phyloP scores from a whole-genome alignment of 2,329 filamentous ascomycete species.

The Neonectria magnoliae region DNA sequence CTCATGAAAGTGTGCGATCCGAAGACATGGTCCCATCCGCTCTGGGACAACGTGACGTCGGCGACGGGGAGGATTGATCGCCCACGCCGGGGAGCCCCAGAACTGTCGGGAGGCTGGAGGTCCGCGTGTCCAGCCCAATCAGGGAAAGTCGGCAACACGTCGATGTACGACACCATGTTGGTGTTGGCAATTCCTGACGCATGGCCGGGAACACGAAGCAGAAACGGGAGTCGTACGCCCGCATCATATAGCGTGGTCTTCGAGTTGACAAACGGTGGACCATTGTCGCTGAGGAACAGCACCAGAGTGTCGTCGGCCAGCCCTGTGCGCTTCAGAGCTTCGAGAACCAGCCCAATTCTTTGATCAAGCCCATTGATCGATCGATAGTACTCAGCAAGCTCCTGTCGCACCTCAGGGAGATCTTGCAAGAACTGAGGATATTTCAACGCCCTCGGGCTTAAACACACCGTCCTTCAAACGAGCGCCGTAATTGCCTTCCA shows the following conservation, averaged over 20 bases:
- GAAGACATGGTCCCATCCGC: constrained; percentile 52
- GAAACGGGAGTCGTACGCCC: constrained; percentile 55
- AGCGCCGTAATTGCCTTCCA: constrained; percentile 43
- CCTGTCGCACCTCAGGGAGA: constrained; percentile 50
- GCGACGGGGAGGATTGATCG: constrained; percentile 53
- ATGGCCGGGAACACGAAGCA: constrained; percentile 49
- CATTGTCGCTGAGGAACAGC: constrained; percentile 60
- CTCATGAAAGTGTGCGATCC: constrained; percentile 63
- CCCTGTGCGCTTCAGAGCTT: constrained; percentile 45
- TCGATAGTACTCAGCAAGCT: constrained; percentile 55
- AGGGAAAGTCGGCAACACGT: constrained; percentile 57
- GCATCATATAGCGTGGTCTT: constrained; percentile 62
- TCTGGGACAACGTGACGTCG: constrained; percentile 24
- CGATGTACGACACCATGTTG: constrained; percentile 57
- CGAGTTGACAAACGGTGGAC: constrained; percentile 60
- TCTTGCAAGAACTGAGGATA: constrained; percentile 56
- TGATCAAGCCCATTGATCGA: constrained; percentile 54
- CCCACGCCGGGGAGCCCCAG: constrained; percentile 38
- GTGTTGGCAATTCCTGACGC: constrained; percentile 47
- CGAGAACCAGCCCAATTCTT: constrained; percentile 53
- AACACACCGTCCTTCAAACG: constrained; percentile 39
- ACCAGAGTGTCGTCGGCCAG: constrained; percentile 53
- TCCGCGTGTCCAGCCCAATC: constrained; percentile 49
- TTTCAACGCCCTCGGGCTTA: constrained; percentile 47
- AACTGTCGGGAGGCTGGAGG: constrained; percentile 21